phyloP scores from a whole-genome alignment of 208 protist genomes.

The Crithidia thermophila region DNA sequence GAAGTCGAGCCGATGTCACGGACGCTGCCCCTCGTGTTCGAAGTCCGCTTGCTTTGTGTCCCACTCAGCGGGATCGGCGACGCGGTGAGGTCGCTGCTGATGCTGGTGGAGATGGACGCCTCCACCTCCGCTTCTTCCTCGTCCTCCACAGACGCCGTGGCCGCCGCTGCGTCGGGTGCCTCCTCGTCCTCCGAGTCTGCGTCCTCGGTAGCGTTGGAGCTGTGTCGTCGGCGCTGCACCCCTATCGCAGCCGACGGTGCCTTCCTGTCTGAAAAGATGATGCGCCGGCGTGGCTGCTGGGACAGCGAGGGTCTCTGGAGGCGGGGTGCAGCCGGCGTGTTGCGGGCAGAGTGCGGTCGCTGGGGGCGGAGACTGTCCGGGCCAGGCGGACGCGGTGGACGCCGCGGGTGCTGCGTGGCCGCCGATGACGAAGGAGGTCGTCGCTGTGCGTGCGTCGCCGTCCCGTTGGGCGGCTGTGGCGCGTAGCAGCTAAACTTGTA shows the following conservation, averaged over 20 bases:
- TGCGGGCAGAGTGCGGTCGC: background rate
- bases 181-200: no score
- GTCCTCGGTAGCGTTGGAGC: background rate
- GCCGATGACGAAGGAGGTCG: background rate
- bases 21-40: background rate
- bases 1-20: background rate
- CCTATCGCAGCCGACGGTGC: no score
- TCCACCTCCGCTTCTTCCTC: background rate
- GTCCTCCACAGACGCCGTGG: no score
- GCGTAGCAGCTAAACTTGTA: constrained; percentile 5
- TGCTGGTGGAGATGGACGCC: background rate
- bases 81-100: background rate
- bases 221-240: background rate
- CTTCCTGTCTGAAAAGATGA: constrained; percentile 3
- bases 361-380: background rate
- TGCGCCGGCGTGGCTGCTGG: constrained; percentile 11
- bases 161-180: no score
- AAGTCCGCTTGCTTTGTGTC: background rate
- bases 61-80: background rate
- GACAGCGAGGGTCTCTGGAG: background rate
- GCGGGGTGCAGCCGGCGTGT: background rate
- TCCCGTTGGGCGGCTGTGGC: background rate
- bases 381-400: constrained; percentile 3
- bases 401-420: background rate
- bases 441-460: no score